Percentiles rank a stretch among this genome's conserved stretches.
Evolutionary conservation across 1,139 yeast species (phyloP).

Genomic region (Suhomyces guaymorum): DNA sequence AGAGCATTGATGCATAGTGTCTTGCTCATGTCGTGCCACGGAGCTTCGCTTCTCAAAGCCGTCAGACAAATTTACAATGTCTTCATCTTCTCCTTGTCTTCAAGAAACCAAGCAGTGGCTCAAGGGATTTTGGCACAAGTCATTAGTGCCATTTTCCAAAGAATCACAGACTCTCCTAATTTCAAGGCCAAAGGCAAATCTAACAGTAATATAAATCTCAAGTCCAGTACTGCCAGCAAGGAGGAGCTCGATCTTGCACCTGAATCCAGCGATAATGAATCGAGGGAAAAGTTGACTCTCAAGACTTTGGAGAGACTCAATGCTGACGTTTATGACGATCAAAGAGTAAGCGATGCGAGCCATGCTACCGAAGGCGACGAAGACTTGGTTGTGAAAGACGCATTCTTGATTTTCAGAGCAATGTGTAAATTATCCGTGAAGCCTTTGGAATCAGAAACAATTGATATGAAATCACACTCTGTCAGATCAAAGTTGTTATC

Average conservation of each 20-base stretch:
- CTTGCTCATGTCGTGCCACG: constrained; percentile 83
- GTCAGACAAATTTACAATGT: constrained; percentile 92
- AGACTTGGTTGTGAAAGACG: constrained; percentile 81
- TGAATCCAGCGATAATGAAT: constrained; percentile 4
- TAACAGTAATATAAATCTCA: constrained; percentile 24
- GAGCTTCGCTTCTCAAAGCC: constrained; percentile 84
- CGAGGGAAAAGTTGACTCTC: constrained; percentile 50
- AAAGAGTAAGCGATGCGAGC: constrained; percentile 51
- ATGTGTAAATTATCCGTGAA: constrained; percentile 92
- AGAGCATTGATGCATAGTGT: constrained; percentile 90
- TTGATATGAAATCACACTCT: constrained; percentile 88
- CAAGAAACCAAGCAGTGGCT: constrained; percentile 88
- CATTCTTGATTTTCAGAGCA: constrained; percentile 87
- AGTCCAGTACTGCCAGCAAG: constrained; percentile 22
- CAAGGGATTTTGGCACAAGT: constrained; percentile 94
- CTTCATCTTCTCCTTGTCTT: constrained; percentile 77
- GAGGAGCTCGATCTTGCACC: constrained; percentile 16
- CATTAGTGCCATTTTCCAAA: constrained; percentile 79
- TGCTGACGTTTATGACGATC: constrained; percentile 53
- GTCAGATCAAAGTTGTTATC: constrained; percentile 90
- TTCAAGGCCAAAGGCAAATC: constrained; percentile 20
- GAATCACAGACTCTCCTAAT: constrained; percentile 49
- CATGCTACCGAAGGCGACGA: constrained; percentile 51
- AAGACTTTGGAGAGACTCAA: constrained; percentile 56
- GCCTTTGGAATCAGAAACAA: constrained; percentile 63